Evolutionary conservation across 1,284 basidiomycete species (phyloP).

Genomic region (Pyrrhoderma lamaoense): DNA sequence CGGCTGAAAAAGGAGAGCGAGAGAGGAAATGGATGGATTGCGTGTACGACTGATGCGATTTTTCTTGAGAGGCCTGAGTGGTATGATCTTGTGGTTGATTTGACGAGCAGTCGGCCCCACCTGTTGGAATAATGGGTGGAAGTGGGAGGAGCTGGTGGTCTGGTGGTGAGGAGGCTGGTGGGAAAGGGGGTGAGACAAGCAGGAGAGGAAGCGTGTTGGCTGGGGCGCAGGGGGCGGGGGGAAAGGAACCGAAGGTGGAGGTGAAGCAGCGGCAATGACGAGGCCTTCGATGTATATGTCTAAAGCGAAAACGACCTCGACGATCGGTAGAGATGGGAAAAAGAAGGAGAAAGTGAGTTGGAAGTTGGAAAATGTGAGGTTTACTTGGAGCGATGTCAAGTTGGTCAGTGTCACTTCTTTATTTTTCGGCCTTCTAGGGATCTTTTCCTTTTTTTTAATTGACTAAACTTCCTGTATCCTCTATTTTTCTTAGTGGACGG

Average conservation of each 20-base stretch:
- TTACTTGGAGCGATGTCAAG: conserved; percentile 74
- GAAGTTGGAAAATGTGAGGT: conserved; percentile 52
- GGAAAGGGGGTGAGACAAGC: conserved; percentile 16
- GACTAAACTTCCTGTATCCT: not conserved
- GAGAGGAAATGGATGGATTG: conserved; percentile 66
- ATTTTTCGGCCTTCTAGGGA: not conserved
- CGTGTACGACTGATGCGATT: conserved; percentile 78
- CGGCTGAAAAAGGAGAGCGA: conserved; percentile 47
- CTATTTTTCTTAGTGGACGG: conserved; percentile 49
- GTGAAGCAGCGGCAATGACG: too few relatives aligned
- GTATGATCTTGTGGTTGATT: conserved; percentile 71
- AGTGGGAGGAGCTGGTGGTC: conserved; percentile 47
- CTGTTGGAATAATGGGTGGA: conserved; percentile 52
- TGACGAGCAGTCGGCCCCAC: conserved; percentile 54
- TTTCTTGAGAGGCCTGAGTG: conserved; percentile 69
- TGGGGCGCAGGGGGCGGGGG: too few relatives aligned
- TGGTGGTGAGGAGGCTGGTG: conserved; percentile 38
- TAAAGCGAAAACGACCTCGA: conserved; percentile 32
- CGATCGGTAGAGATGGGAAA: not conserved
- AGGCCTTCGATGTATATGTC: conserved; percentile 46
- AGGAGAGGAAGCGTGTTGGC: too few relatives aligned
- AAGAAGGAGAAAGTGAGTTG: conserved; percentile 23
- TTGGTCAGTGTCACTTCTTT: conserved; percentile 38
- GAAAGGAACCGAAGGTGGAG: too few relatives aligned
- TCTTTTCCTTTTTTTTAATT: not conserved